These are phyloP conservation scores for Calonectria pauciramosa DNA, from an alignment of 2,329 filamentous ascomycete species.

Conservation along the genomic window DNA sequence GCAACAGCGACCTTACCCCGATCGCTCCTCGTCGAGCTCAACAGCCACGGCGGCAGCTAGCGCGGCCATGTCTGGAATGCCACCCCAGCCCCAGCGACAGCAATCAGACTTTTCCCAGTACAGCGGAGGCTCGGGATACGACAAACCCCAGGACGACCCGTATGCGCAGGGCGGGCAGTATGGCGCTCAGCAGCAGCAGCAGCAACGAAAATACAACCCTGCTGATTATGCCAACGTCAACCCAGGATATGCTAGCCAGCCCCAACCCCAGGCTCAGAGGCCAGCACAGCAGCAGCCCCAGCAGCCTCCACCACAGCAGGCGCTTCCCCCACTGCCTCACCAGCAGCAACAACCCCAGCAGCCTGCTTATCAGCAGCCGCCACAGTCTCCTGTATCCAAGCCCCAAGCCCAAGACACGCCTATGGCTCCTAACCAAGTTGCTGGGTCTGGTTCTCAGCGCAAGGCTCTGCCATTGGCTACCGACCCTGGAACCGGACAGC, in stretches of 20 bases:
- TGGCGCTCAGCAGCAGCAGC: slow-evolving; percentile 59
- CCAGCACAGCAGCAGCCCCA: slow-evolving; percentile 49
- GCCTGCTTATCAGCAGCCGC: slow-evolving; percentile 53
- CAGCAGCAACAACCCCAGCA: slow-evolving; percentile 52
- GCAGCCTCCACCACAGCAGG: slow-evolving; percentile 51
- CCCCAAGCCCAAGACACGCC: slow-evolving; percentile 51
- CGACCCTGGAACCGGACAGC: slow-evolving; percentile 79
- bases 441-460: slow-evolving; percentile 52
- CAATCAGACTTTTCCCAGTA: slow-evolving; percentile 53
- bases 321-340: slow-evolving; percentile 53
- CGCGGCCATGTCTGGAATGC: slow-evolving; percentile 68
- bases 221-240: slow-evolving; percentile 79
- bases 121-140: slow-evolving; percentile 44
- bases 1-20: slow-evolving; percentile 64
- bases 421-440: slow-evolving; percentile 21
- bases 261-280: slow-evolving; percentile 49
- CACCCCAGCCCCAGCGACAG: slow-evolving; percentile 51
- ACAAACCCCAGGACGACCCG: slow-evolving; percentile 52
- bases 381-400: slow-evolving; percentile 53
- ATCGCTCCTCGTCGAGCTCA: slow-evolving; percentile 66
- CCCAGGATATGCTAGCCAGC: slow-evolving; percentile 54
- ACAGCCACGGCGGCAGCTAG: slow-evolving; percentile 70
- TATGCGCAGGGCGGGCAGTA: slow-evolving; percentile 53
- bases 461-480: slow-evolving; percentile 80
- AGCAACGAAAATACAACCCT: slow-evolving; percentile 80